These are phyloP conservation scores for Rosa lucieae DNA, from an alignment of 306 rosid genomes.

Conservation along the genomic window DNA sequence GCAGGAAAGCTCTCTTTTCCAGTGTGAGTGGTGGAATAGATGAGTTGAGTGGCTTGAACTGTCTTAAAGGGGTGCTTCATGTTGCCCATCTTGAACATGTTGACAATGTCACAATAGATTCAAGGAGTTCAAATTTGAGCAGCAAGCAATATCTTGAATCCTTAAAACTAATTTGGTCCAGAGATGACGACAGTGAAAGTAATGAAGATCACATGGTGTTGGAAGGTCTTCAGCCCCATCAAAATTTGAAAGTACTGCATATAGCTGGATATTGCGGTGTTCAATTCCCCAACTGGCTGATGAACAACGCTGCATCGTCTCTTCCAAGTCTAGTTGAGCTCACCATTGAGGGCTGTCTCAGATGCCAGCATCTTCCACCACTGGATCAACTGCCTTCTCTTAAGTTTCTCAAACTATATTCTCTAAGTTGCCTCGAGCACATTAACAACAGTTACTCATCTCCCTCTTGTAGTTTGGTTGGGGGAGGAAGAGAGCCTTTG, in stretches of 20 bases:
- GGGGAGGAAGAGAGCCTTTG: background rate
- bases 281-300: conserved; percentile 4
- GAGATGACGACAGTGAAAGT: background rate
- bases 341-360: background rate
- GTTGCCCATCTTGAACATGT: background rate
- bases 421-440: background rate
- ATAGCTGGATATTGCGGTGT: background rate
- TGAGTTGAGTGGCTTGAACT: background rate
- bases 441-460: background rate
- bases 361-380: background rate
- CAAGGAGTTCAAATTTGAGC: background rate
- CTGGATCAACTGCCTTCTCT: background rate
- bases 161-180: background rate
- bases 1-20: background rate
- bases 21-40: background rate
- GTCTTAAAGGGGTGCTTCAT: background rate
- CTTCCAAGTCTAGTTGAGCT: background rate
- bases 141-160: background rate
- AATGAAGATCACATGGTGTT: background rate
- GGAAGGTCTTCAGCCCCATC: background rate
- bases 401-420: background rate
- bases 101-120: background rate
- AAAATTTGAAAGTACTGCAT: background rate
- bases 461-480: background rate
- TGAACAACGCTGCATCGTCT: background rate